Evolutionary conservation across 371 early-diverging fungal genomes (phyloP).

Genomic region (Rhizopus delemar): DNA sequence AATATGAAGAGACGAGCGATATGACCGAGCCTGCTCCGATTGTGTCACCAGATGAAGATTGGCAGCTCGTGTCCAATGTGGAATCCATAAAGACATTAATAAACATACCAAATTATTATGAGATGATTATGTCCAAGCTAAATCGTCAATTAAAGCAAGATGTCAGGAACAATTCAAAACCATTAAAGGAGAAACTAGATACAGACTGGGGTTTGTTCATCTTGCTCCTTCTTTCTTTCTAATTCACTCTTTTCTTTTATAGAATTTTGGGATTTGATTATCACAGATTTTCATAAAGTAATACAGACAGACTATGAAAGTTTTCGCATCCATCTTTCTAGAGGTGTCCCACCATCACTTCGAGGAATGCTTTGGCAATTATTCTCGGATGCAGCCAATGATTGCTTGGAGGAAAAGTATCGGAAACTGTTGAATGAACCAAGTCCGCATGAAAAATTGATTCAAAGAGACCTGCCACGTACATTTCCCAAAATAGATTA

Average conservation of each 20-base stretch:
- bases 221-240: slow-evolving; percentile 6
- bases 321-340: slow-evolving; percentile 29
- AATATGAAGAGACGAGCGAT: too few relatives aligned
- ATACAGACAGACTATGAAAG: slow-evolving; percentile 21
- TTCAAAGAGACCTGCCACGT: slow-evolving; percentile 82
- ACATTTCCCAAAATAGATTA: slow-evolving; percentile 84
- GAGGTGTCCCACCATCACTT: slow-evolving; percentile 79
- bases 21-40: background rate
- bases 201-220: slow-evolving; percentile 35
- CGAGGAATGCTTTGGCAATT: slow-evolving; percentile 89
- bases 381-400: slow-evolving; percentile 67
- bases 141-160: slow-evolving; percentile 32
- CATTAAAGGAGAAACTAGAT: slow-evolving; percentile 3
- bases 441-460: slow-evolving; percentile 84
- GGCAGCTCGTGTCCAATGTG: slow-evolving; percentile 17
- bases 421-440: slow-evolving; percentile 71
- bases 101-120: slow-evolving; percentile 28
- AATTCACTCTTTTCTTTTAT: background rate
- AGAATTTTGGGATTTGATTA: slow-evolving; percentile 47
- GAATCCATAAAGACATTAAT: slow-evolving; percentile 4
- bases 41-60: slow-evolving; percentile 12
- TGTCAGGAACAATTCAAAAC: slow-evolving; percentile 7
- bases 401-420: slow-evolving; percentile 75
- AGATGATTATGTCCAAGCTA: slow-evolving; percentile 38
- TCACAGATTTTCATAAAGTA: slow-evolving; percentile 31